Conservation (phyloP, 75 land plant species). For the Picea glauca region DNA sequence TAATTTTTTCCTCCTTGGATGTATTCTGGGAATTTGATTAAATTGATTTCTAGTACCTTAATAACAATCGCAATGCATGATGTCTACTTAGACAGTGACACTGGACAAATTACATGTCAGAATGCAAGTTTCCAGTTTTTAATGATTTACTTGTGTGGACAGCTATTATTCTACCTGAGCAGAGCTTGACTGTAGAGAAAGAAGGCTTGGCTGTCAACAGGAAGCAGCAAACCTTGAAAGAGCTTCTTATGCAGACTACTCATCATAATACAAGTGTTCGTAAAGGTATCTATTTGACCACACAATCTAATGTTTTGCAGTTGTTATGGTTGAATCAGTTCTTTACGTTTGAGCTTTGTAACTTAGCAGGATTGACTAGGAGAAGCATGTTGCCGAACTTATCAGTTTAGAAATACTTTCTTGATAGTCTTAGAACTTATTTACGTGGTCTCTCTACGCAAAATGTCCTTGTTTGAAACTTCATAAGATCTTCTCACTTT, state of each 20-base stretch:
- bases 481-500: background rate
- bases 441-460: background rate
- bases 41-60: background rate
- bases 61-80: background rate
- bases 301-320: conserved; percentile 2
- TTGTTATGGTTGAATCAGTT: background rate
- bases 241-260: conserved; percentile 87
- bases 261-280: conserved; percentile 86
- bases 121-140: conserved; percentile 4
- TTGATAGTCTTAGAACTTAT: background rate
- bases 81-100: background rate
- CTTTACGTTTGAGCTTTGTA: background rate
- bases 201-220: conserved; percentile 73
- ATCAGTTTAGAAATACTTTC: background rate
- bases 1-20: background rate
- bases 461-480: background rate
- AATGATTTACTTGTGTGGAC: conserved; percentile 11
- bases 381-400: background rate
- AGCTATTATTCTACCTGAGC: conserved; percentile 88
- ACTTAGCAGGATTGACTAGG: background rate
- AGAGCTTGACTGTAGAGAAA: conserved; percentile 77
- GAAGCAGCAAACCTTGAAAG: conserved; percentile 89
- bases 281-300: conserved; percentile 43
- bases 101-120: background rate
- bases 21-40: background rate